Base-by-base conservation (phyloP, 169 alveolate genomes). In the Plasmodium fragile region DNA sequence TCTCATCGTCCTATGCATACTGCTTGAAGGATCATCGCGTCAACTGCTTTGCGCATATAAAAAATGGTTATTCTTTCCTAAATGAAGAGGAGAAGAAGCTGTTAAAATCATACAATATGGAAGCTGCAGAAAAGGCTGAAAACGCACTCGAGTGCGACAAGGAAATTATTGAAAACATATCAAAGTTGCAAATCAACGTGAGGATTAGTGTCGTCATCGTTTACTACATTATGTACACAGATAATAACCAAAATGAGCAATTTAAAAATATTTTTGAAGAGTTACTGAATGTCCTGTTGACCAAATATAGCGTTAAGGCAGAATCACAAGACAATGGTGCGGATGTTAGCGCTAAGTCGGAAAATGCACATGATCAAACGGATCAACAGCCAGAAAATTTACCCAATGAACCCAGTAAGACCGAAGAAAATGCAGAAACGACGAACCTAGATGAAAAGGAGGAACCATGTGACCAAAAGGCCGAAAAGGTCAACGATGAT, bases 1-100 rank as follows among this genome's bases (percentile, higher is more conserved):
- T 91, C 36, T 91, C 94, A 32, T 91, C 94, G 39, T 91, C 94
- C 18, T 91, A 91, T 91, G 92, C 83, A 5, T 91, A 81, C 55
- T 45, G 78, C 32, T 52, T 91, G 82, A 91, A 81, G 45, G 87
- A 91, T 30, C 84, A 91, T 52, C 83, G 77, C 11, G 77, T 81
- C 32, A 91, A 81, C 45, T 91, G 94, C 41, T 91, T 91, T 71
- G 34, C 92, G 11, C 94, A 91, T 36, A 81, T 91, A 8, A 91
- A 91, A 91, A 72, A 91, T 80, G 94, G 94, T 11, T 70, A 18
- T 4, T 71, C 13, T 34, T 91, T 91, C 73, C 55, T 91, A 71
- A 91, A 59, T 41, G 82, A 81, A 28, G 84, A 81, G 45, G 94
- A 91, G 82, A 81, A 91, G 75, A 80, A 55, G 4, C 49, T 16